Conservation (phyloP, 257 asterid genomes). For the Orobanche coerulescens region DNA sequence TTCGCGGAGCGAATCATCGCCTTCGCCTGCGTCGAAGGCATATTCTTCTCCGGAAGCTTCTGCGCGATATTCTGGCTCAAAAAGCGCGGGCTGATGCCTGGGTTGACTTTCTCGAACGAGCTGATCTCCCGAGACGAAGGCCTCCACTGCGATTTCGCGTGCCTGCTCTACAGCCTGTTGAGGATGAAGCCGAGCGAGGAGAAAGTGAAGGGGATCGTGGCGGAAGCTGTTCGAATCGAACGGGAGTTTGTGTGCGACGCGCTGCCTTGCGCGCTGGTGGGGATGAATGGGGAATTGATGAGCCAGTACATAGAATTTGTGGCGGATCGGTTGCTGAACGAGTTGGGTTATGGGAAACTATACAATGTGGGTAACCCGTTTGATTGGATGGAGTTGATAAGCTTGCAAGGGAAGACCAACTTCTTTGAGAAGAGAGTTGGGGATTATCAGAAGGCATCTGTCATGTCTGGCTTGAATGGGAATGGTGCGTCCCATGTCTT, state of each 20-base stretch:
- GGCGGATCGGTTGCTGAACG: constrained; percentile 62
- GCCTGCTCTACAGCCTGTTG: constrained; percentile 58
- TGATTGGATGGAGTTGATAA: constrained; percentile 96
- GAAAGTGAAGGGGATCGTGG: constrained; percentile 46
- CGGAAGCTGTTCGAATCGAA: constrained; percentile 73
- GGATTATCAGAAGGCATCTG: constrained; percentile 83
- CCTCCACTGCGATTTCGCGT: constrained; percentile 82
- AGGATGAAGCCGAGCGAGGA: constrained; percentile 63
- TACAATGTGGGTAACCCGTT: constrained; percentile 66
- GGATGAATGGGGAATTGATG: constrained; percentile 80
- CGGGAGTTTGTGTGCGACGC: constrained; percentile 85
- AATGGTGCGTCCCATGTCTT: constrained; percentile 48
- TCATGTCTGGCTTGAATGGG: constrained; percentile 59
- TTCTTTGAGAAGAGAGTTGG: constrained; percentile 96
- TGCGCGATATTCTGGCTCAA: constrained; percentile 87
- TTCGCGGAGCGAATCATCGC: constrained; percentile 78
- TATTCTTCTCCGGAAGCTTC: constrained; percentile 85
- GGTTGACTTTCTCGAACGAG: constrained; percentile 74
- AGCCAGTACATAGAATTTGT: constrained; percentile 72
- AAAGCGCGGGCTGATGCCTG: constrained; percentile 84
- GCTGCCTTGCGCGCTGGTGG: constrained; percentile 80
- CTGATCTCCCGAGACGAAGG: constrained; percentile 86
- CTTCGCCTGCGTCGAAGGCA: constrained; percentile 88
- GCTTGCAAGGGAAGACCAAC: constrained; percentile 92
- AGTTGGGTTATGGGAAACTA: constrained; percentile 61